Evolutionary conservation across 441 rosid species (phyloP).

Genomic region (Pelargonium fulgidum): DNA sequence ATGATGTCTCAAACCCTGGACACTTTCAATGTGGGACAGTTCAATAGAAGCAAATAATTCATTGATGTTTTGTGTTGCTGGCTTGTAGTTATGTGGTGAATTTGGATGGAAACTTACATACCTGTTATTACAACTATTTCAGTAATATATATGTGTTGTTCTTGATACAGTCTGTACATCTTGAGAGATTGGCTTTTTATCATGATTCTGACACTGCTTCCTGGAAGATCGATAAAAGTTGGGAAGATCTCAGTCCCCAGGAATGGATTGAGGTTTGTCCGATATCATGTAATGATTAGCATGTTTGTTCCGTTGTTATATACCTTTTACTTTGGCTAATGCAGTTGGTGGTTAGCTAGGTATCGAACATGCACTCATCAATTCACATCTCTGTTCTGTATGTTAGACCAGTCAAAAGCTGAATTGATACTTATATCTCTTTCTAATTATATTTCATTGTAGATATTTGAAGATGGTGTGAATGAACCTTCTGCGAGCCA

Average conservation of each 20-base stretch:
- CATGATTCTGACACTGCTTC: slow-evolving; percentile 76
- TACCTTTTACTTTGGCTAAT: too few species aligned
- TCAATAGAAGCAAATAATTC: too few species aligned
- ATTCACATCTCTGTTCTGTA: too few species aligned
- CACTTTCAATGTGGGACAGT: too few species aligned
- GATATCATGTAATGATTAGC: slow-evolving; percentile 18
- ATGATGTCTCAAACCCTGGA: too few species aligned
- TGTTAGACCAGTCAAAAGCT: too few species aligned
- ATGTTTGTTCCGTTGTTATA: neutral
- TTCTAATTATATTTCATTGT: slow-evolving; percentile 7
- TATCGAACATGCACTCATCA: too few species aligned
- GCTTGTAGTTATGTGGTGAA: neutral
- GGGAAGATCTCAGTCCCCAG: slow-evolving; percentile 85
- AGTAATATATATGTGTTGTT: slow-evolving; percentile 15
- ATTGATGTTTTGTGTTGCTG: neutral
- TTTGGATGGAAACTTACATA: neutral
- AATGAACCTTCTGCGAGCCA: slow-evolving; percentile 42
- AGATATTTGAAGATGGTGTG: slow-evolving; percentile 98
- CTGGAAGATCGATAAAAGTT: slow-evolving; percentile 74
- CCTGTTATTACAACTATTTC: neutral
- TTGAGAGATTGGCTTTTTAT: slow-evolving; percentile 90
- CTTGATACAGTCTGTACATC: slow-evolving; percentile 74
- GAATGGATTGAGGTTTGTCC: slow-evolving; percentile 94
- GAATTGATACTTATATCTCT: too few species aligned
- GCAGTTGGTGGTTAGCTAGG: too few species aligned